Conservation (phyloP, 2,329 filamentous ascomycete species). For the Berkeleyomyces rouxiae region DNA sequence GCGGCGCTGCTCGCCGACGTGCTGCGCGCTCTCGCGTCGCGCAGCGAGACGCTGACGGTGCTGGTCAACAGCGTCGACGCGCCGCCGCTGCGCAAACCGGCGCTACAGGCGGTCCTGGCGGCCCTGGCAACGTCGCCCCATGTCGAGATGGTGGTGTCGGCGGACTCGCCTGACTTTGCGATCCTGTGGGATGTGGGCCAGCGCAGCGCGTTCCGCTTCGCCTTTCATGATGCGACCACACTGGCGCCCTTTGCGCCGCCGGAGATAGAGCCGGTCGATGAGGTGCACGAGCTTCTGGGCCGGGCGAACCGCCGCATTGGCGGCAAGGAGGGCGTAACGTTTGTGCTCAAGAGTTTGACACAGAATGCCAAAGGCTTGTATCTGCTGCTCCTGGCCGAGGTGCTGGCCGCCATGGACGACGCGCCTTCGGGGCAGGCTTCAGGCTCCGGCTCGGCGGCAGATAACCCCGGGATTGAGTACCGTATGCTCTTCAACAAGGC, state of each 20-base stretch:
- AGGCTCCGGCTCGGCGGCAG: not conserved
- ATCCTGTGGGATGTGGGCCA: slow-evolving; percentile 79
- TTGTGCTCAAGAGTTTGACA: slow-evolving; percentile 76
- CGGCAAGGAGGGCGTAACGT: slow-evolving; percentile 80
- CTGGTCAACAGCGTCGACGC: slow-evolving; percentile 81
- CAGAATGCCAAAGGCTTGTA: slow-evolving; percentile 87
- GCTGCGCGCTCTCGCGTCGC: slow-evolving; percentile 38
- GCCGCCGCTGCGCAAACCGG: slow-evolving; percentile 51
- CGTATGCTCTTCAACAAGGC: slow-evolving; percentile 86
- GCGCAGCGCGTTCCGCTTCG: slow-evolving; percentile 67
- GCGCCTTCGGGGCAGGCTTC: not conserved
- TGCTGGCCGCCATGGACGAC: slow-evolving; percentile 47
- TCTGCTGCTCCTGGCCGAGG: slow-evolving; percentile 66
- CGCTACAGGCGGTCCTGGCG: slow-evolving; percentile 56
- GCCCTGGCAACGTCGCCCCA: slow-evolving; percentile 57
- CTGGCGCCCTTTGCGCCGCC: slow-evolving; percentile 46
- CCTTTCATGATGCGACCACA: slow-evolving; percentile 90
- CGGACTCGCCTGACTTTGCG: slow-evolving; percentile 74
- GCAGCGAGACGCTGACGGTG: slow-evolving; percentile 40
- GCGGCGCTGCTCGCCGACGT: slow-evolving; percentile 52
- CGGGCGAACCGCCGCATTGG: slow-evolving; percentile 63
- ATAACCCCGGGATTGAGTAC: slow-evolving; percentile 65
- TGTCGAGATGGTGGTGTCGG: slow-evolving; percentile 61
- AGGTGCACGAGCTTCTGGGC: slow-evolving; percentile 74
- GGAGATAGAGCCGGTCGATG: slow-evolving; percentile 74